Evolutionary conservation across 495 filamentous ascomycete genomes (phyloP), one percentile per base, ranked within the genome.

Genomic region (Letharia lupina): DNA sequence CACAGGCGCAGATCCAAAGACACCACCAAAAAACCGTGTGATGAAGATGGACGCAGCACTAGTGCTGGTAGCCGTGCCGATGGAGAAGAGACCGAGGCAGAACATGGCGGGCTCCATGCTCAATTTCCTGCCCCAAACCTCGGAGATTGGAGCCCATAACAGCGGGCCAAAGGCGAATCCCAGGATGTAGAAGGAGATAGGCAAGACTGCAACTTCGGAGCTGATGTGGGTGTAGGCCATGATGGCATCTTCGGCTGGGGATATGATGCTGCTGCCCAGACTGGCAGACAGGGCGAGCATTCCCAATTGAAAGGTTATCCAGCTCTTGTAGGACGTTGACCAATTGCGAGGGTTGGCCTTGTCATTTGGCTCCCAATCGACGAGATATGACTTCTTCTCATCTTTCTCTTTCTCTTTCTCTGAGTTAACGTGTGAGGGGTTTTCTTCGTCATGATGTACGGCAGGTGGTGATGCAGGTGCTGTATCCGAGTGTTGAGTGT

Each of bases 1-100:
- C 15, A 90, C 70, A 11, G 88, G 84, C 0, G 86, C 83, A 62
- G 82, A 82, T 31, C 86, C 87, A 68, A 89, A 87, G 40, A 83
- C 69, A 16, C 87, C 87, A 8, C 79, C 73, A 13, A 90, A 74
- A 72, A 90, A 85, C 1, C 86, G 82, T 69, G 80, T 80, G 61
- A 89, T 67, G 62, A 90, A 72, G 68, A 90, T 81, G 9, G 83
- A 83, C 1, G 42, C 28, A n/a, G 45, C 45, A n/a, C 13, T 62
- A 3, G 20, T 44, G 6, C 60, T 47, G 3, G 33, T 20, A 1
- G 60, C 45, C 5, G 45, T 47, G 39, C 23, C 41, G n/a, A 62
- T 35, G 16, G 41, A 48, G 42, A 62, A 62, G 60, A 62, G 60
- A 23, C 41, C 45, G 31, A 62, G 45, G 5, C 40, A 45, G 41